Evolutionary conservation across 179 eudicot genomes (phyloP), one percentile per base, ranked within the genome.

Genomic region (Corrigiola litoralis): DNA sequence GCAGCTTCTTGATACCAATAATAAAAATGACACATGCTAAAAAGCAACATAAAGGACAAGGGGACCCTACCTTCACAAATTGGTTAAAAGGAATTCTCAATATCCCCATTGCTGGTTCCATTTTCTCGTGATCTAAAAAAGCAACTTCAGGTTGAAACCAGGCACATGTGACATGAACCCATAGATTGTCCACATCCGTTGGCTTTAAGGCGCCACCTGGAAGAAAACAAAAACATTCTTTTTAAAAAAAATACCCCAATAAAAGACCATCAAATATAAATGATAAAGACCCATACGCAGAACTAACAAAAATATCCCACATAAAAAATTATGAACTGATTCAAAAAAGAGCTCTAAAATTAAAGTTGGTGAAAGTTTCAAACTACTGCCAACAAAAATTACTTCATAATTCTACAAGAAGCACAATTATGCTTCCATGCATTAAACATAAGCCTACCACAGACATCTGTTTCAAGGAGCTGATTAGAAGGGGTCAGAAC

Each of bases 111-210:
- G 99, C 99, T 28, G 99, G 99, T 69, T 94, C 99, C 99, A 94
- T 94, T 66, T 69, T 84, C 75, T 81, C 82, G 32, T 61, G 79
- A 83, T 82, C 82, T 58, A 56, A n/a, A 59, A 94, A 90, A 60
- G 82, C 79, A 77, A 90, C 78, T 80, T 94, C 99, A 32, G 99
- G 97, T 50, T 78, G 84, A 71, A 87, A 94, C 97, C 99, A 94
- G 55, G 97, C 99, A 83, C 99, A 94, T 44, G 89, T 87, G 66
- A 90, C 89, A 73, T 94, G 99, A 68, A 94, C 97, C 99, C 99
- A 94, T 69, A 94, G 76, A 67, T 63, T 42, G 58, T 84, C 85
- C 32, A 87, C 58, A 70, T 90, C 96, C 59, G 95, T 87, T 41
- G 99, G 99, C 80, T 94, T 94, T 69, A 94, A 61, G 54, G 99